Percentiles rank a stretch among this genome's conserved stretches.
Conservation (phyloP, 495 filamentous ascomycete species). For the Aspergillus olivimuriae region DNA sequence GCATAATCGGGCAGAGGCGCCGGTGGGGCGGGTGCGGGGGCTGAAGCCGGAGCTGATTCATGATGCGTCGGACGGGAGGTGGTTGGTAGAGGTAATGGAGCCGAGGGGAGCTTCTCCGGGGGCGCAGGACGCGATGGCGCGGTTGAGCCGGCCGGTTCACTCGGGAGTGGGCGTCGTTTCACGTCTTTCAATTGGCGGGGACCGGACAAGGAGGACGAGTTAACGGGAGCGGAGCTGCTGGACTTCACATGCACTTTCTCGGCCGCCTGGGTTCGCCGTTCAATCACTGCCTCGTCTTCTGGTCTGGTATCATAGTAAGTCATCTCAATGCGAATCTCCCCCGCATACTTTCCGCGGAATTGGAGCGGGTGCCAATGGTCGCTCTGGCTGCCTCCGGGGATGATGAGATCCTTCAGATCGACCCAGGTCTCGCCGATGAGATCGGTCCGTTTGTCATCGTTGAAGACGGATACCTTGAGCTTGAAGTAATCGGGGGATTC, state of each 20-base stretch:
- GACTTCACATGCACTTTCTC: slow-evolving; percentile 29
- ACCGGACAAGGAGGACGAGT: slow-evolving; percentile 40
- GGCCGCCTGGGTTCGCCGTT: slow-evolving; percentile 44
- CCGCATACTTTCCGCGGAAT: slow-evolving; percentile 89
- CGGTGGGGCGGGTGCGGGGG: too few relatives aligned
- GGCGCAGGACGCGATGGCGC: slow-evolving; percentile 19
- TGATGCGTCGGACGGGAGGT: slow-evolving; percentile 19
- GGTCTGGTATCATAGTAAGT: slow-evolving; percentile 91
- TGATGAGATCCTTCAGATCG: slow-evolving; percentile 70
- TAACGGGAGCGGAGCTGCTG: slow-evolving; percentile 4
- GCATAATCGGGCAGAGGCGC: slow-evolving; percentile 12
- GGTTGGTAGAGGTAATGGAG: slow-evolving; percentile 13
- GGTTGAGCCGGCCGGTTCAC: slow-evolving; percentile 51
- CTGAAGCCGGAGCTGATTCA: slow-evolving; percentile 18
- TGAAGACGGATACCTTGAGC: slow-evolving; percentile 92
- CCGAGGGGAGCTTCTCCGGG: slow-evolving; percentile 21
- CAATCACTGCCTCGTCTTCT: slow-evolving; percentile 59
- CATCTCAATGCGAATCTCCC: slow-evolving; percentile 89
- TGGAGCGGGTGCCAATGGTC: slow-evolving; percentile 86
- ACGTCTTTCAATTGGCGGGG: slow-evolving; percentile 56
- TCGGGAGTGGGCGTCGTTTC: slow-evolving; percentile 74
- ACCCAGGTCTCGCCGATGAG: slow-evolving; percentile 92
- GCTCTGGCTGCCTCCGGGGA: slow-evolving; percentile 81
- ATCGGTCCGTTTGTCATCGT: slow-evolving; percentile 94
- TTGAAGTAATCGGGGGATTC: slow-evolving; percentile 93